phyloP scores from a whole-genome alignment of 2,329 filamentous ascomycete genomes.

The Penicillium sp. region DNA sequence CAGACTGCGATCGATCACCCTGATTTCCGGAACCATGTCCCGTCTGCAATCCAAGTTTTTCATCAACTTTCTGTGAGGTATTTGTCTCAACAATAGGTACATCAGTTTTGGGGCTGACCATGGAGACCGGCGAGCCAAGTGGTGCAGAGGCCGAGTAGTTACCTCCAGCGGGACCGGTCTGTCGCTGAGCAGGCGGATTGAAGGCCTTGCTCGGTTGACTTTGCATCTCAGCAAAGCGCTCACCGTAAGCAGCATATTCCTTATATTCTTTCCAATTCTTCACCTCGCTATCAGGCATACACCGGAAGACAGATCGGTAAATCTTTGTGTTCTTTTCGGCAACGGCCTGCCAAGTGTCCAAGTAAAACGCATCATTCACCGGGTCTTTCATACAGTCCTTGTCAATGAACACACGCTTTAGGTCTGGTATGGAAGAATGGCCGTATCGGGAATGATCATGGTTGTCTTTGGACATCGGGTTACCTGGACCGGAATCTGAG shows the following conservation, averaged over 20 bases:
- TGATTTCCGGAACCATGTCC: slow-evolving; percentile 34
- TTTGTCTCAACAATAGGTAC: slow-evolving; percentile 31
- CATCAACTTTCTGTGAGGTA: slow-evolving; percentile 30
- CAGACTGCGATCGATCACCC: slow-evolving; percentile 34
- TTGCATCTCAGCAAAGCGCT: slow-evolving; percentile 71
- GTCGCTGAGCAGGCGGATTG: slow-evolving; percentile 44
- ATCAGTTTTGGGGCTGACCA: slow-evolving; percentile 30
- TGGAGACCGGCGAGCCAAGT: slow-evolving; percentile 25
- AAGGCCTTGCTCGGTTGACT: slow-evolving; percentile 53
- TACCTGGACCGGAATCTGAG: slow-evolving; percentile 80
- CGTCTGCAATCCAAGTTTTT: slow-evolving; percentile 36
- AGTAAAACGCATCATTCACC: slow-evolving; percentile 75
- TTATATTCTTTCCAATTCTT: slow-evolving; percentile 91
- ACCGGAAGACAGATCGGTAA: slow-evolving; percentile 90
- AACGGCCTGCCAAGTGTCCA: slow-evolving; percentile 82
- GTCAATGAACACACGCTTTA: slow-evolving; percentile 71
- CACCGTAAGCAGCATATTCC: slow-evolving; percentile 74
- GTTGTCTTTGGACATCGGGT: slow-evolving; percentile 51
- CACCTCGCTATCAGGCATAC: slow-evolving; percentile 95
- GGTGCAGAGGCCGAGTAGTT: slow-evolving; percentile 16
- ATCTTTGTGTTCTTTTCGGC: slow-evolving; percentile 95
- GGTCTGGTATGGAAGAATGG: slow-evolving; percentile 59
- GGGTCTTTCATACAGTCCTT: slow-evolving; percentile 96
- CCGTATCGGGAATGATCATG: slow-evolving; percentile 52
- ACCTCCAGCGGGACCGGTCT: slow-evolving; percentile 29